These are phyloP conservation scores for Sclerotiophoma versabilis DNA, from an alignment of 2,329 filamentous ascomycete species.

Conservation along the genomic window DNA sequence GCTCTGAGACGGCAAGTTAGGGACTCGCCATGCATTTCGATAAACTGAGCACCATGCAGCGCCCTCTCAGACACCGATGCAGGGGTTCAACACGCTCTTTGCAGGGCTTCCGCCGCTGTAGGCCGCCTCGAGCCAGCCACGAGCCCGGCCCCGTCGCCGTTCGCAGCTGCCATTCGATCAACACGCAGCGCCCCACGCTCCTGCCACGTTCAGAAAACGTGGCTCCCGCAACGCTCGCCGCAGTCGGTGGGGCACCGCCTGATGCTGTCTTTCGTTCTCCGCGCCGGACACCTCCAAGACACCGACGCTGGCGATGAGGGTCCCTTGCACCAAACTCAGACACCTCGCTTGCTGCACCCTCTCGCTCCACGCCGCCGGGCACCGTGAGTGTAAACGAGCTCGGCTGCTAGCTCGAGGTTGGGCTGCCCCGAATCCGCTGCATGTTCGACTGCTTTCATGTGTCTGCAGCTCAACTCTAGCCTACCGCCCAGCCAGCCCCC, in stretches of 20 bases:
- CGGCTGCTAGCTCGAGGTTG: neutral
- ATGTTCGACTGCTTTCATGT: slow-evolving; percentile 24
- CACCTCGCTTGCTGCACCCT: slow-evolving; percentile 3
- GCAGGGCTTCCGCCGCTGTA: neutral
- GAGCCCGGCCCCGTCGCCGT: slow-evolving; percentile 9
- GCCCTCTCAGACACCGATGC: slow-evolving; percentile 21
- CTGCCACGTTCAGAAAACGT: slow-evolving; percentile 29
- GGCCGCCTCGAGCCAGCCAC: slow-evolving; percentile 10
- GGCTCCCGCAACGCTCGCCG: slow-evolving; percentile 20
- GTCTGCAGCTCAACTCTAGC: slow-evolving; percentile 26
- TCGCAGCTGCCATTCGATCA: slow-evolving; percentile 15
- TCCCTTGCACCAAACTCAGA: slow-evolving; percentile 13
- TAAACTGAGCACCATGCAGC: slow-evolving; percentile 26
- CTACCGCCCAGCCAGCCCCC: slow-evolving; percentile 8
- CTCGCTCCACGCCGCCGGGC: neutral
- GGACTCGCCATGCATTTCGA: slow-evolving; percentile 22
- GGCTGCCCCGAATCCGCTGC: slow-evolving; percentile 11
- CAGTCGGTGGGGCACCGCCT: slow-evolving; percentile 4
- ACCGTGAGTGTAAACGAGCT: neutral
- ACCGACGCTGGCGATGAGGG: neutral
- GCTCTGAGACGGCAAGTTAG: slow-evolving; percentile 26
- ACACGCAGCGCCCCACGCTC: slow-evolving; percentile 28
- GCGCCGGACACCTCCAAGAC: slow-evolving; percentile 1
- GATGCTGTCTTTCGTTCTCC: neutral
- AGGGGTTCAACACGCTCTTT: slow-evolving; percentile 8